Percentiles rank a stretch among this genome's conserved stretches.
phyloP scores from a whole-genome alignment of 2,329 filamentous ascomycete genomes.

The Clonostachys solani region DNA sequence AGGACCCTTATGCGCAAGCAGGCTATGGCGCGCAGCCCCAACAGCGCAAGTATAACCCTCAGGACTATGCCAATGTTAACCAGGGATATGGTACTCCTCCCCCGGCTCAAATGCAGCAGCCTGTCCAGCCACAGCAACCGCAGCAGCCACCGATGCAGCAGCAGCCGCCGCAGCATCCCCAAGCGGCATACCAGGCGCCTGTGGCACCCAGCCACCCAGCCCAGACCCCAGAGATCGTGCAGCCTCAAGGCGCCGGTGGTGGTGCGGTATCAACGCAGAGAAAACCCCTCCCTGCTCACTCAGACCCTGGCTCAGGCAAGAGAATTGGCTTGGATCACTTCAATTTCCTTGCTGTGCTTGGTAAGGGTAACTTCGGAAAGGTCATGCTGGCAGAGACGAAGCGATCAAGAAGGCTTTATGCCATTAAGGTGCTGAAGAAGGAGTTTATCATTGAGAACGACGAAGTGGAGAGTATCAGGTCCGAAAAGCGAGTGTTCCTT shows the following conservation, averaged over 20 bases:
- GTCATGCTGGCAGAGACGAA: constrained; percentile 99
- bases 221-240: constrained; percentile 16
- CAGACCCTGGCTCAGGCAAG: constrained; percentile 67
- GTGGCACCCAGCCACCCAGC: constrained; percentile 21
- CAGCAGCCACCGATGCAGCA: constrained; percentile 27
- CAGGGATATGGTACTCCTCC: constrained; percentile 30
- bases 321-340: constrained; percentile 97
- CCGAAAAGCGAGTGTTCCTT: constrained; percentile 95
- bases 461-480: constrained; percentile 95
- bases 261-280: constrained; percentile 25
- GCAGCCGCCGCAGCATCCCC: constrained; percentile 27
- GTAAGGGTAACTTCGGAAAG: constrained; percentile 99
- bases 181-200: constrained; percentile 14
- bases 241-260: constrained; percentile 24
- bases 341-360: constrained; percentile 96
- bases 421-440: constrained; percentile 99
- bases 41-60: constrained; percentile 71
- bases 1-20: constrained; percentile 24
- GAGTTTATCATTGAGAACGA: constrained; percentile 99
- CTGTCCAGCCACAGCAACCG: constrained; percentile 22
- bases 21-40: constrained; percentile 25
- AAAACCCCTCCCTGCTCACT: constrained; percentile 67
- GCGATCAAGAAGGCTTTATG: constrained; percentile 84
- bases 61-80: constrained; percentile 65
- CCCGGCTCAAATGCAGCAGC: constrained; percentile 22